A percentile compares a stretch with the other conserved stretches of the same genome.
Conservation (phyloP, 345 rosid species). For the Camelina neglecta region DNA sequence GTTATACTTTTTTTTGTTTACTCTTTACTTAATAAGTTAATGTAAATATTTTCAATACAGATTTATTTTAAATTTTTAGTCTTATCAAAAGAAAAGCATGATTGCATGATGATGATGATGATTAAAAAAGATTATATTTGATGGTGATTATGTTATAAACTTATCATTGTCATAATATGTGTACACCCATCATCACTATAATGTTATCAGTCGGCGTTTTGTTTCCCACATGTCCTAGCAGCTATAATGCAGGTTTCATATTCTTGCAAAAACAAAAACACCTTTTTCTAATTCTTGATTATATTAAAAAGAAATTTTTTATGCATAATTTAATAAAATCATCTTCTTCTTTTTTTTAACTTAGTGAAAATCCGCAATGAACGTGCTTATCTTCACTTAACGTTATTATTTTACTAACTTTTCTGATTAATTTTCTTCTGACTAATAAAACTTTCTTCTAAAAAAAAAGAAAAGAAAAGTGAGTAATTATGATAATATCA, state of each 20-base stretch:
- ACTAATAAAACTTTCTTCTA: background rate
- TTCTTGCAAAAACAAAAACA: background rate
- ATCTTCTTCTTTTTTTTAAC: background rate
- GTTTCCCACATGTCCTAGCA: conserved; percentile 38
- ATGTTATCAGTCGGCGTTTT: conserved; percentile 34
- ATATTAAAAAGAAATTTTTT: background rate
- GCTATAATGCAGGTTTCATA: background rate
- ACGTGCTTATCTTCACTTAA: background rate
- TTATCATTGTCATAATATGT: background rate
- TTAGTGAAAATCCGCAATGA: conserved; percentile 7
- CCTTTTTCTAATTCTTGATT: background rate
- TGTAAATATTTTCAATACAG: background rate
- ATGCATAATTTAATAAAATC: background rate
- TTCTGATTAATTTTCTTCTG: background rate
- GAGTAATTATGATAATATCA: background rate
- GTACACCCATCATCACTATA: conserved; percentile 21
- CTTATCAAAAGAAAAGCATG: background rate
- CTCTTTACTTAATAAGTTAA: background rate
- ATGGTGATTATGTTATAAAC: background rate
- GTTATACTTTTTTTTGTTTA: background rate
- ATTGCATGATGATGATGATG: background rate
- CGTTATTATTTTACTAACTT: no score
- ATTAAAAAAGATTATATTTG: no score
- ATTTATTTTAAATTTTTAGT: background rate
- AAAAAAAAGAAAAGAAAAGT: no score